These are phyloP conservation scores for Penicillium sp. DNA, from an alignment of 2,329 filamentous ascomycete genomes.

Conservation along the genomic window DNA sequence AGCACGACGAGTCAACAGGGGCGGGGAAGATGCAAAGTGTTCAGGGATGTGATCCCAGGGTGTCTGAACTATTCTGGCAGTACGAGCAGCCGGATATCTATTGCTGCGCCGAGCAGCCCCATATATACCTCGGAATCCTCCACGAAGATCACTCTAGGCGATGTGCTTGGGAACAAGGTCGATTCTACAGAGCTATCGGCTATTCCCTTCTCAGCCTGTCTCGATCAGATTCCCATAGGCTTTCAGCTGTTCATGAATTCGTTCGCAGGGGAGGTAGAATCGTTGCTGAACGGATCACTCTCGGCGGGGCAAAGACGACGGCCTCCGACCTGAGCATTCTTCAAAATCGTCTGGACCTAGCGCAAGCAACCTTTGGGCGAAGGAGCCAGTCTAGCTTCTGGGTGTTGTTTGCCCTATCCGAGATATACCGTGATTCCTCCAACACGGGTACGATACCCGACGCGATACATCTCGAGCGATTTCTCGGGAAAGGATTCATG, in stretches of 20 bases:
- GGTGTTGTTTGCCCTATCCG: slow-evolving; percentile 35
- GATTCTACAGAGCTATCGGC: slow-evolving; percentile 51
- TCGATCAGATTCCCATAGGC: slow-evolving; percentile 23
- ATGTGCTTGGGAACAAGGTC: slow-evolving; percentile 59
- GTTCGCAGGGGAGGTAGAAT: slow-evolving; percentile 39
- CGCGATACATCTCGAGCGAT: slow-evolving; percentile 23
- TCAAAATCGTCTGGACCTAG: slow-evolving; percentile 21
- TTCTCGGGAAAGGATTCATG: slow-evolving; percentile 31
- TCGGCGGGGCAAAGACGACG: slow-evolving; percentile 23
- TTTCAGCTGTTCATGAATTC: slow-evolving; percentile 31
- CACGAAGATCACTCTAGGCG: slow-evolving; percentile 56
- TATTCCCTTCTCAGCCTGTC: slow-evolving; percentile 53
- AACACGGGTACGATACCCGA: slow-evolving; percentile 14
- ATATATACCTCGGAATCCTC: slow-evolving; percentile 65
- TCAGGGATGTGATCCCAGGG: slow-evolving; percentile 46
- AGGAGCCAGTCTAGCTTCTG: slow-evolving; percentile 26
- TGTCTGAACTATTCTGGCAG: slow-evolving; percentile 53
- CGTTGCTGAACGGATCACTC: slow-evolving; percentile 25
- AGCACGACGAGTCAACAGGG: slow-evolving; percentile 1
- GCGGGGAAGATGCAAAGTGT: slow-evolving; percentile 5
- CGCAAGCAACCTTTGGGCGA: slow-evolving; percentile 14
- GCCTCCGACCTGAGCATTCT: slow-evolving; percentile 19
- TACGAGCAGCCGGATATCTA: slow-evolving; percentile 28
- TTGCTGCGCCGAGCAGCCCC: slow-evolving; percentile 23
- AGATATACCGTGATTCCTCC: slow-evolving; percentile 25